phyloP scores from a whole-genome alignment of 306 rosid genomes.

The Vigna angularis region DNA sequence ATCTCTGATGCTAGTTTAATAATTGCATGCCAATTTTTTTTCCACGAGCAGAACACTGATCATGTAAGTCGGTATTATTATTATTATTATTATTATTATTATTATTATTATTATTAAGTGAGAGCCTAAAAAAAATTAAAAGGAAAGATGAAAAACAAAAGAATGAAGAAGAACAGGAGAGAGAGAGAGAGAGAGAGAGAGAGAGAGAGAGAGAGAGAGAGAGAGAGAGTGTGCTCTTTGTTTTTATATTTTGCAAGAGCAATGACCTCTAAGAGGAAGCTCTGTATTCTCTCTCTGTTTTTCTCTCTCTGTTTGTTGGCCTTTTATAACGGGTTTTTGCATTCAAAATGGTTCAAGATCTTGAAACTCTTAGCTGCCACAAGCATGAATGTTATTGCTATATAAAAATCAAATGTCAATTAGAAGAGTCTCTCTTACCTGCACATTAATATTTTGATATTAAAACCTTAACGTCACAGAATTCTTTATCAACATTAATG shows the following conservation, averaged over 20 bases:
- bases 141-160: not conserved
- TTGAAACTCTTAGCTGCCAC: conserved; percentile 43
- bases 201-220: conserved; percentile 5
- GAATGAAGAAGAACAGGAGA: not conserved
- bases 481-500: not conserved
- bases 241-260: not conserved
- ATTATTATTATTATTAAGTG: not conserved
- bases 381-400: conserved; percentile 20
- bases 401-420: not conserved
- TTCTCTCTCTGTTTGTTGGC: conserved; percentile 6
- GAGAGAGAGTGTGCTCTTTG: not conserved
- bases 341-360: conserved; percentile 31
- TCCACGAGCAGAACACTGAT: not conserved
- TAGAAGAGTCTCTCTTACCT: not conserved
- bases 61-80: not conserved
- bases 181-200: conserved; percentile 27
- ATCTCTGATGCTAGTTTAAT: conserved; percentile 10
- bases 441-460: not conserved
- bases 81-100: too few relatives aligned
- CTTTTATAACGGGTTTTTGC: conserved; percentile 48
- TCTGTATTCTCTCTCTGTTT: conserved; percentile 1
- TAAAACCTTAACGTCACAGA: not conserved
- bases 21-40: not conserved
- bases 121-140: conserved; percentile 15
- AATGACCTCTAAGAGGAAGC: conserved; percentile 30